A percentile compares a stretch with the other conserved stretches of the same genome.
Conservation (phyloP, 2,329 filamentous ascomycete genomes). For the Pseudogymnoascus sp. region DNA sequence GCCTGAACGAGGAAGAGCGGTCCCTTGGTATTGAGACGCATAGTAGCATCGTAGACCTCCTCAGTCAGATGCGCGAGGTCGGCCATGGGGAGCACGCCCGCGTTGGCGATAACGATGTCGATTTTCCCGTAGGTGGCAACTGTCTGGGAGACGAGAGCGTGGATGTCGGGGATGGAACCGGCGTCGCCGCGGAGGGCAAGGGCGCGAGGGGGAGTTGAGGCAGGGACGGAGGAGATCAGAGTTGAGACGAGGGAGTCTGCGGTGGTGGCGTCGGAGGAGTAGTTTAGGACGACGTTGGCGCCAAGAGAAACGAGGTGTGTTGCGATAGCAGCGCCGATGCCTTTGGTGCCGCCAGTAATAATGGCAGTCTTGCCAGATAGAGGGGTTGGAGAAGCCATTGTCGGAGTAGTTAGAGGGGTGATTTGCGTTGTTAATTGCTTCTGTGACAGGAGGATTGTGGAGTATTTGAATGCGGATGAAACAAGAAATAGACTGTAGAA, state of each 20-base stretch:
- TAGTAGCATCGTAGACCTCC: conserved; percentile 41
- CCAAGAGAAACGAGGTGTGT: conserved; percentile 48
- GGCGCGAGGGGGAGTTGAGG: conserved; percentile 27
- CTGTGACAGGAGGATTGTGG: neutral
- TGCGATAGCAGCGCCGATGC: conserved; percentile 52
- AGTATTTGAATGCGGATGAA: neutral
- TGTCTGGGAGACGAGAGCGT: conserved; percentile 41
- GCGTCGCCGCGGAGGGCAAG: conserved; percentile 50
- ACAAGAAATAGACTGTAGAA: neutral
- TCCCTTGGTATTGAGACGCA: conserved; percentile 49
- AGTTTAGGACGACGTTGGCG: conserved; percentile 52
- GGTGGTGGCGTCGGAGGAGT: conserved; percentile 37
- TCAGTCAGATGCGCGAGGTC: conserved; percentile 43
- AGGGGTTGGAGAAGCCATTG: neutral
- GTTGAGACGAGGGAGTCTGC: conserved; percentile 42
- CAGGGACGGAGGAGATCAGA: conserved; percentile 35
- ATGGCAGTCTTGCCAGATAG: conserved; percentile 37
- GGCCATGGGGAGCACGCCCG: conserved; percentile 43
- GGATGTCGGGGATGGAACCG: conserved; percentile 37
- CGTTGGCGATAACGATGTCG: conserved; percentile 51
- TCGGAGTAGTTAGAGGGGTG: neutral
- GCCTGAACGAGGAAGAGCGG: conserved; percentile 47
- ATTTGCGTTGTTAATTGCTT: neutral
- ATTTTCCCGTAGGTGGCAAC: conserved; percentile 46
- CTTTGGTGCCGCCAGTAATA: conserved; percentile 49